Evolutionary conservation across 2,329 filamentous ascomycete genomes (phyloP).

Genomic region (Hypoxylon sp.): DNA sequence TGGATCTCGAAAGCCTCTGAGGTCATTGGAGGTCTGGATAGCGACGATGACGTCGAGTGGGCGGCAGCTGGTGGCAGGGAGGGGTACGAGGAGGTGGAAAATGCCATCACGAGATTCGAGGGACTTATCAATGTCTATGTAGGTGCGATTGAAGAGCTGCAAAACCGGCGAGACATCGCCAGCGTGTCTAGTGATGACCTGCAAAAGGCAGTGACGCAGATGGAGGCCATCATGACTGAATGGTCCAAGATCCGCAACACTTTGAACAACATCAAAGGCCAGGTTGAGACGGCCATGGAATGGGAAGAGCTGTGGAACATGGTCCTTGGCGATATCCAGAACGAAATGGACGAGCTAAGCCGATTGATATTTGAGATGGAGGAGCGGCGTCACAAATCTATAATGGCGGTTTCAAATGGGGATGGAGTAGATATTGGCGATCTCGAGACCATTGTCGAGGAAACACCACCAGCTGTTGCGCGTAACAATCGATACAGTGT

Average conservation of each 20-base stretch:
- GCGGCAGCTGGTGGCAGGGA: slow-evolving; percentile 88
- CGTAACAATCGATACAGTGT: slow-evolving; percentile 79
- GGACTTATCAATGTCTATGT: slow-evolving; percentile 93
- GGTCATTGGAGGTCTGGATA: slow-evolving; percentile 89
- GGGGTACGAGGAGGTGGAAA: slow-evolving; percentile 80
- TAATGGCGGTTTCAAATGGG: slow-evolving; percentile 73
- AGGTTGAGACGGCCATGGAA: slow-evolving; percentile 98
- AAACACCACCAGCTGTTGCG: slow-evolving; percentile 74
- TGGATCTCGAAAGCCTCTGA: slow-evolving; percentile 96
- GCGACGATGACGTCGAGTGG: slow-evolving; percentile 98
- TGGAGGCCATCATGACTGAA: slow-evolving; percentile 87
- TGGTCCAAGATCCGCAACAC: slow-evolving; percentile 87
- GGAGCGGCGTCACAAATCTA: slow-evolving; percentile 87
- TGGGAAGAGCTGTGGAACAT: slow-evolving; percentile 98
- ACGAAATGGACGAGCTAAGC: slow-evolving; percentile 84
- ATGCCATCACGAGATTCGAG: slow-evolving; percentile 86
- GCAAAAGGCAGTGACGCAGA: slow-evolving; percentile 82
- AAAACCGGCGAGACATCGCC: slow-evolving; percentile 81
- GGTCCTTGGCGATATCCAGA: slow-evolving; percentile 92
- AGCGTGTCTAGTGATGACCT: slow-evolving; percentile 80
- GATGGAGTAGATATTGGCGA: slow-evolving; percentile 86
- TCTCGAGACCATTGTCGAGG: slow-evolving; percentile 93
- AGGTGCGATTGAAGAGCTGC: slow-evolving; percentile 91
- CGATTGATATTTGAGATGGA: slow-evolving; percentile 97
- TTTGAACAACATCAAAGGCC: slow-evolving; percentile 84